Base-by-base conservation (phyloP, 73 alveolate species). In the Paramecium primaurelia region DNA sequence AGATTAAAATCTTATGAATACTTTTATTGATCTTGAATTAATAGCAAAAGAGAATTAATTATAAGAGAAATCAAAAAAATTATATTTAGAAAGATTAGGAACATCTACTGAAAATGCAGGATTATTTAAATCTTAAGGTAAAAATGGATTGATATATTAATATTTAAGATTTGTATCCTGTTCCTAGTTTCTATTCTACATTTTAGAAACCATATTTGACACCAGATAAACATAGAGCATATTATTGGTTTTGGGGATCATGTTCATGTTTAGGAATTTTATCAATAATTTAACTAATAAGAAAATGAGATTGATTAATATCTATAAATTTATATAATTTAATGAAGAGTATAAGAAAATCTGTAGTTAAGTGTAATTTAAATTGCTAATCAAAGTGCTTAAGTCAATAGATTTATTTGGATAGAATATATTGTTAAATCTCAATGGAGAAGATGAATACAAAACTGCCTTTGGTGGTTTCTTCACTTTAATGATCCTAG, bases 221-320 rank as follows among this genome's bases (percentile, higher is more conserved):
- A 22, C 94, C 94, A 14, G 94, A 89, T 22, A 89, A 68, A 71
- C 94, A 89, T 20, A 44, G 47, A 47, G 88, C 92, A 10, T 89
- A 89, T 89, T 89, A 60, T 47, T 58, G 80, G 71, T 89, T 89
- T 51, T 89, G 94, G 94, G 94, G 94, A 11, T 89, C 92, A 37
- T 89, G 94, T 40, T 58, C 94, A 30, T 37, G 68, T 5, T 89
- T 89, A 20, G 94, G 94, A 38, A 32, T 89, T 75, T 0, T 64
- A 32, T 64, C 84, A 12, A 64, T 64, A 28, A 12, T 64, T 12
- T 64, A 20, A 64, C 47, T 64, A 12, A 64, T 64, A 6, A 64
- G 47, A 64, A 64, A 18, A 64, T 64, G 84, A 64, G 84, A 54
- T 1, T 54, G 69, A 54, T 54, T 54, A 54, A n/a, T 54, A 54